phyloP scores from a whole-genome alignment of 148 eudicot genomes.

The Persicaria tinctoria region DNA sequence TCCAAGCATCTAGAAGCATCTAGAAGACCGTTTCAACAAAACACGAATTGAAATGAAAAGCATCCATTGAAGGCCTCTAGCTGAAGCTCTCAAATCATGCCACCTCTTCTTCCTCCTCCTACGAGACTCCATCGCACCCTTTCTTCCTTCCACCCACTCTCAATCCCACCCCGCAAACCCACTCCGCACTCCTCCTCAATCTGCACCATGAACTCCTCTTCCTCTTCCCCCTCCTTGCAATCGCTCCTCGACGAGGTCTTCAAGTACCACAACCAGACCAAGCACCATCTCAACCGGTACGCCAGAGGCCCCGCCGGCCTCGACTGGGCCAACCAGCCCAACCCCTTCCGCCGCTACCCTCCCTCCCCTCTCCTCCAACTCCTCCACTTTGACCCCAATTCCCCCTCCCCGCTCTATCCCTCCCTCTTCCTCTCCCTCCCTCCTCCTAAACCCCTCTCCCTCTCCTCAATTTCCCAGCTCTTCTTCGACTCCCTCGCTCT shows the following conservation, averaged over 20 bases:
- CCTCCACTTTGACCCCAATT: slow-evolving; percentile 28
- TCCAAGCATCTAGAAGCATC: not conserved
- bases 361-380: slow-evolving; percentile 55
- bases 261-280: slow-evolving; percentile 74
- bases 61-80: slow-evolving; percentile 2
- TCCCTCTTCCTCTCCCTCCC: slow-evolving; percentile 48
- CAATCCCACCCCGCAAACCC: slow-evolving; percentile 14
- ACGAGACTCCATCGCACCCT: slow-evolving; percentile 14
- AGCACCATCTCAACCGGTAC: slow-evolving; percentile 60
- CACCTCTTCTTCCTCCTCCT: slow-evolving; percentile 16
- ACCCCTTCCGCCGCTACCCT: slow-evolving; percentile 76
- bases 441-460: slow-evolving; percentile 48
- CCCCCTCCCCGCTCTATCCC: slow-evolving; percentile 31
- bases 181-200: not conserved
- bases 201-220: slow-evolving; percentile 46
- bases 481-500: slow-evolving; percentile 73
- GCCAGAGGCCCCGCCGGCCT: slow-evolving; percentile 60
- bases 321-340: slow-evolving; percentile 94
- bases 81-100: slow-evolving; percentile 13
- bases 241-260: slow-evolving; percentile 33
- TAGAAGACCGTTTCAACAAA: slow-evolving; percentile 2
- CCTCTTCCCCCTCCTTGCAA: slow-evolving; percentile 18
- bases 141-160: slow-evolving; percentile 10
- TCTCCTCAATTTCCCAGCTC: slow-evolving; percentile 50
- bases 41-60: not conserved